Conservation (phyloP, 2,329 filamentous ascomycete species). For the Ophiostoma novo-ulmi region DNA sequence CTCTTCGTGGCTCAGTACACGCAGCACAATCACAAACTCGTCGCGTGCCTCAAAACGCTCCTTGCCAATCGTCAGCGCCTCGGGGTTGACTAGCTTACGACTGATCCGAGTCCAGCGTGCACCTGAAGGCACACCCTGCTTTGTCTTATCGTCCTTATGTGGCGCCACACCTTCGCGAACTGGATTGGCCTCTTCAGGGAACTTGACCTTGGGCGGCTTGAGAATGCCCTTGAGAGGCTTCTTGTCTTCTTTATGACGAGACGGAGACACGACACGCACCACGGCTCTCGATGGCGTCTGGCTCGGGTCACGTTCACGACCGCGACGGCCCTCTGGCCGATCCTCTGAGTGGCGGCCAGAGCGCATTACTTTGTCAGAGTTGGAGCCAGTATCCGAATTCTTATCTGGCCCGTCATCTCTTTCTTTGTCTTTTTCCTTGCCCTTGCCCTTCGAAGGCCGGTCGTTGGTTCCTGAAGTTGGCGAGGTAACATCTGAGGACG, state of each 20-base stretch:
- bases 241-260: constrained; percentile 41
- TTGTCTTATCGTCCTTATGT: constrained; percentile 77
- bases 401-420: constrained; percentile 5
- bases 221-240: constrained; percentile 79
- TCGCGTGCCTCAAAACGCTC: constrained; percentile 89
- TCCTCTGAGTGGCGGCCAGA: background rate
- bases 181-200: constrained; percentile 79
- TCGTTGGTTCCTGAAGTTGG: constrained; percentile 28
- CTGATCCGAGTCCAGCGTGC: constrained; percentile 94
- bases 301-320: constrained; percentile 21
- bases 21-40: constrained; percentile 87
- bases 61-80: constrained; percentile 77
- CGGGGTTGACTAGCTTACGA: constrained; percentile 80
- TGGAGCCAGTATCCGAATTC: background rate
- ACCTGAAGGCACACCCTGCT: constrained; percentile 62
- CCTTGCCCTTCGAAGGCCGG: constrained; percentile 18
- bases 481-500: constrained; percentile 18
- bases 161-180: constrained; percentile 87
- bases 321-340: background rate
- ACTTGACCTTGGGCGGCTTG: constrained; percentile 73
- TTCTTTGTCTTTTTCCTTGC: constrained; percentile 3
- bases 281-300: constrained; percentile 28
- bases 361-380: background rate
- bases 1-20: constrained; percentile 81
- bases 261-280: constrained; percentile 69